phyloP scores from a whole-genome alignment of 768 basidiomycete genomes.

The Chiua virens region DNA sequence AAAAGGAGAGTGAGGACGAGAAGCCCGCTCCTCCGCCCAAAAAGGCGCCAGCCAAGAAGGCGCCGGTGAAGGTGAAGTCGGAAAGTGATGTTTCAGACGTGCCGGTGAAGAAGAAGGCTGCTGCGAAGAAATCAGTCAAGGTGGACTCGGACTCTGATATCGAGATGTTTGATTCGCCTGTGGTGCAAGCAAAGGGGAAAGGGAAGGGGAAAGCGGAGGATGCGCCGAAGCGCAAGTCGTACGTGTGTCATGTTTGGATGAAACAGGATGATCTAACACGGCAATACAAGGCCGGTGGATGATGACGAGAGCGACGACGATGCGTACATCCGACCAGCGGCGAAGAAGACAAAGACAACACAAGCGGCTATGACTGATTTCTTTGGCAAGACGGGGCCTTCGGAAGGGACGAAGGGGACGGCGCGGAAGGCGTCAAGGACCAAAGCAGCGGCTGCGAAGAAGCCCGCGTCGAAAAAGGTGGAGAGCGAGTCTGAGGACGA shows the following conservation, averaged over 20 bases:
- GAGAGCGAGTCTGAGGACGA: slow-evolving; percentile 43
- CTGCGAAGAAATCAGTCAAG: slow-evolving; percentile 22
- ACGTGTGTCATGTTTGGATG: slow-evolving; percentile 13
- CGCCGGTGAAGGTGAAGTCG: slow-evolving; percentile 32
- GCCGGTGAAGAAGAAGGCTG: slow-evolving; percentile 21
- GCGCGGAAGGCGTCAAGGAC: slow-evolving; percentile 55
- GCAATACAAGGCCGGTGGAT: slow-evolving; percentile 29
- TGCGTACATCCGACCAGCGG: slow-evolving; percentile 41
- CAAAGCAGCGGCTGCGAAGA: slow-evolving; percentile 60
- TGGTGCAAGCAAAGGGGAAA: slow-evolving; percentile 38
- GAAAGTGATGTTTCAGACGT: slow-evolving; percentile 36
- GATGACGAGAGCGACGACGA: slow-evolving; percentile 46
- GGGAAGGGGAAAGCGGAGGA: slow-evolving; percentile 42
- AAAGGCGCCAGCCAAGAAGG: slow-evolving; percentile 34
- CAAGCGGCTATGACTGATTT: slow-evolving; percentile 57
- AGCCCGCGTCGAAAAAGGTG: slow-evolving; percentile 39
- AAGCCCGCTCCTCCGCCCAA: slow-evolving; percentile 27
- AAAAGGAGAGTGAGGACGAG: slow-evolving; percentile 45
- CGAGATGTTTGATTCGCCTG: slow-evolving; percentile 26
- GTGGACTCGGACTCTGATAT: slow-evolving; percentile 42
- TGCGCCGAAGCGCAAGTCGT: slow-evolving; percentile 71
- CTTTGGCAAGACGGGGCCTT: slow-evolving; percentile 47
- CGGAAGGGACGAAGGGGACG: slow-evolving; percentile 36
- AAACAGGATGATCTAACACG: slow-evolving; percentile 4
- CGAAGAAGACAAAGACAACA: slow-evolving; percentile 51